phyloP scores from a whole-genome alignment of 768 basidiomycete genomes.

The Leccinum variicolor region DNA sequence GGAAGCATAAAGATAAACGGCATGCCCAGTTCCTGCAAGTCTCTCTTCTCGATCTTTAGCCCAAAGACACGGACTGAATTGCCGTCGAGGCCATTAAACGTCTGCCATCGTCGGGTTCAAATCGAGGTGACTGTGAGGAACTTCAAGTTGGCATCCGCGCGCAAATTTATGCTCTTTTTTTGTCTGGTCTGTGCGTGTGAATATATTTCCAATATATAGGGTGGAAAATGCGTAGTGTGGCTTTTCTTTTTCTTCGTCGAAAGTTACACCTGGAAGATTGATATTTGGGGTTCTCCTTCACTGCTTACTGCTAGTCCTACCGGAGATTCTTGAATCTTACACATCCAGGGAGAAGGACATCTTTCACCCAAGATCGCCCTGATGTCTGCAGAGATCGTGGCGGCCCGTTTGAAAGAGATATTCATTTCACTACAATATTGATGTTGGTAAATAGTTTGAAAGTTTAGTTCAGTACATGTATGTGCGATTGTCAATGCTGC shows the following conservation, averaged over 20 bases:
- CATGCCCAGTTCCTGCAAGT: constrained; percentile 64
- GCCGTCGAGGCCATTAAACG: constrained; percentile 21
- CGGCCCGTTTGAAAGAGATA: constrained; percentile 68
- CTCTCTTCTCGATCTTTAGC: constrained; percentile 48
- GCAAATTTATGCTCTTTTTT: constrained; percentile 23
- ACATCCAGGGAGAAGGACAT: constrained; percentile 52
- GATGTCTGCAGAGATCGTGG: constrained; percentile 41
- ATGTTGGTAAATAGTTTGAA: neutral
- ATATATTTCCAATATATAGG: constrained; percentile 11
- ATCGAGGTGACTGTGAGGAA: constrained; percentile 43
- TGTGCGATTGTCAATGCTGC: neutral
- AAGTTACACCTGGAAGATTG: constrained; percentile 71
- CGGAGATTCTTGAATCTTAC: constrained; percentile 53
- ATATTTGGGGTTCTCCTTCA: constrained; percentile 63
- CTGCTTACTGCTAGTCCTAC: constrained; percentile 22
- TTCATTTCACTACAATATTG: neutral
- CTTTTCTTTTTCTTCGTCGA: constrained; percentile 37
- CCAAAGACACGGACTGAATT: constrained; percentile 10
- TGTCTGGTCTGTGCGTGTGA: constrained; percentile 54
- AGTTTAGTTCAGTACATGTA: neutral
- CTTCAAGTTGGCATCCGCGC: constrained; percentile 5
- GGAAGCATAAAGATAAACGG: constrained; percentile 44
- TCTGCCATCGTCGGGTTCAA: constrained; percentile 31
- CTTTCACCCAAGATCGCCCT: constrained; percentile 70
- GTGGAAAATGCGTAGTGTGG: neutral